phyloP scores from a whole-genome alignment of 352 stramenopile genomes.

The Lagenidium sp. region DNA sequence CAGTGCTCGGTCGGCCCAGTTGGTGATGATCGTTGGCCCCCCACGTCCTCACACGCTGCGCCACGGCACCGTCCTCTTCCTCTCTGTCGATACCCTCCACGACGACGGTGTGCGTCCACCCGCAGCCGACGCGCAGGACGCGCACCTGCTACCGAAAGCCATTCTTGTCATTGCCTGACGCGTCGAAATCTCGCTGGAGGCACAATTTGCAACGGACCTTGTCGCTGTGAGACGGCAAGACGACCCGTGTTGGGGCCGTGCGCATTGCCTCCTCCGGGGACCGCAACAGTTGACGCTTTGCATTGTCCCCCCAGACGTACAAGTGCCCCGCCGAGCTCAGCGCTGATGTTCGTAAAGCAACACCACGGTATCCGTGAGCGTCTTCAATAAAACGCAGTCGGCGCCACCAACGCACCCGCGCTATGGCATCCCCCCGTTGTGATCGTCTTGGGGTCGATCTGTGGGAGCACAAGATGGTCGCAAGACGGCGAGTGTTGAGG shows the following conservation, averaged over 20 bases:
- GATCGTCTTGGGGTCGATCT: slow-evolving; percentile 25
- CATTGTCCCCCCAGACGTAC: slow-evolving; percentile 67
- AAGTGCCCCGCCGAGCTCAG: slow-evolving; percentile 18
- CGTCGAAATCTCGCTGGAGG: too few species aligned
- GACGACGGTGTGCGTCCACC: slow-evolving; percentile 63
- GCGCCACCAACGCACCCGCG: slow-evolving; percentile 29
- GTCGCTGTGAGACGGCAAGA: too few species aligned
- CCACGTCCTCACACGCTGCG: slow-evolving; percentile 31
- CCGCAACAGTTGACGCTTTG: slow-evolving; percentile 28
- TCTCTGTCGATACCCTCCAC: slow-evolving; percentile 1
- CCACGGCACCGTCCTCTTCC: slow-evolving; percentile 1
- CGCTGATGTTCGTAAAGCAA: too few species aligned
- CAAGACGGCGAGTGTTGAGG: too few species aligned
- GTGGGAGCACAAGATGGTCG: too few species aligned
- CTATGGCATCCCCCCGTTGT: slow-evolving; percentile 61
- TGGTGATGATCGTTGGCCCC: slow-evolving; percentile 42
- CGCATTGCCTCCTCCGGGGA: slow-evolving; percentile 12
- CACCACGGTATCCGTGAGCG: too few species aligned
- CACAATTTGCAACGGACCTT: too few species aligned
- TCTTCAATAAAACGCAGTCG: slow-evolving; percentile 1
- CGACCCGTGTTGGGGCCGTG: too few species aligned
- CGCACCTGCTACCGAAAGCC: too few species aligned
- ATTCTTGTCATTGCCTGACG: too few species aligned
- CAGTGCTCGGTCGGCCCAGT: slow-evolving; percentile 20
- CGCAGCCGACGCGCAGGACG: slow-evolving; percentile 45